Percentiles rank a stretch among this genome's conserved stretches.
These are phyloP conservation scores for Yamadazyma kanchanaburiensis DNA, from an alignment of 1,139 yeast genomes.

Conservation along the genomic window DNA sequence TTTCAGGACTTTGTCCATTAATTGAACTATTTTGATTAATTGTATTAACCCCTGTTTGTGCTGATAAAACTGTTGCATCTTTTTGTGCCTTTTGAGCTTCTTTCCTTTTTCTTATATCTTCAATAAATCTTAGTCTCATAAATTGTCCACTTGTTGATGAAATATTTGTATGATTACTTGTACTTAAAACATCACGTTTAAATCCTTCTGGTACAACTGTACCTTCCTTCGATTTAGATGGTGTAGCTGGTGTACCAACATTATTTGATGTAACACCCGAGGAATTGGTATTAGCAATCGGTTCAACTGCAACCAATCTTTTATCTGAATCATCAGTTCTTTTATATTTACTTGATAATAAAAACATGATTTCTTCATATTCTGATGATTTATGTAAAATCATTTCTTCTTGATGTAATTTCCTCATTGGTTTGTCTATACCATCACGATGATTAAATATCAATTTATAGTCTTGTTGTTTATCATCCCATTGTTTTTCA, in stretches of 20 bases:
- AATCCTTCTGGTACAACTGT: slow-evolving; percentile 19
- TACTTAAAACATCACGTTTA: slow-evolving; percentile 22
- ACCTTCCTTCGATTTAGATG: slow-evolving; percentile 19
- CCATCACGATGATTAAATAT: slow-evolving; percentile 45
- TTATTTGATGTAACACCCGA: slow-evolving; percentile 3
- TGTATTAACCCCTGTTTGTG: slow-evolving; percentile 32
- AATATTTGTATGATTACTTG: slow-evolving; percentile 16
- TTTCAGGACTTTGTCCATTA: slow-evolving; percentile 15
- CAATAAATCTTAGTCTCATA: slow-evolving; percentile 46
- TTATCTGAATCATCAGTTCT: slow-evolving; percentile 38
- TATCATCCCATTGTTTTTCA: slow-evolving; percentile 37
- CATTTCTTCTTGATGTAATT: slow-evolving; percentile 44
- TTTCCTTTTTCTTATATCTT: slow-evolving; percentile 44
- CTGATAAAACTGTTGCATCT: slow-evolving; percentile 32
- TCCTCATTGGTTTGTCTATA: slow-evolving; percentile 39
- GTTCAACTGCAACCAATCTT: slow-evolving; percentile 39
- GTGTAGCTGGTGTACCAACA: slow-evolving; percentile 15
- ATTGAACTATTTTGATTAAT: slow-evolving; percentile 30
- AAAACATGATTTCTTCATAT: slow-evolving; percentile 84
- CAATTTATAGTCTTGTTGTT: slow-evolving; percentile 30
- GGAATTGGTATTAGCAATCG: slow-evolving; percentile 4
- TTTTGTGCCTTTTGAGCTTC: slow-evolving; percentile 44
- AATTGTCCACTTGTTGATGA: slow-evolving; percentile 40
- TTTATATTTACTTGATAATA: slow-evolving; percentile 40
- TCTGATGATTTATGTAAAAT: slow-evolving; percentile 73